Evolutionary conservation across 2,329 filamentous ascomycete genomes (phyloP).

Genomic region (Scedosporium aurantiacum): DNA sequence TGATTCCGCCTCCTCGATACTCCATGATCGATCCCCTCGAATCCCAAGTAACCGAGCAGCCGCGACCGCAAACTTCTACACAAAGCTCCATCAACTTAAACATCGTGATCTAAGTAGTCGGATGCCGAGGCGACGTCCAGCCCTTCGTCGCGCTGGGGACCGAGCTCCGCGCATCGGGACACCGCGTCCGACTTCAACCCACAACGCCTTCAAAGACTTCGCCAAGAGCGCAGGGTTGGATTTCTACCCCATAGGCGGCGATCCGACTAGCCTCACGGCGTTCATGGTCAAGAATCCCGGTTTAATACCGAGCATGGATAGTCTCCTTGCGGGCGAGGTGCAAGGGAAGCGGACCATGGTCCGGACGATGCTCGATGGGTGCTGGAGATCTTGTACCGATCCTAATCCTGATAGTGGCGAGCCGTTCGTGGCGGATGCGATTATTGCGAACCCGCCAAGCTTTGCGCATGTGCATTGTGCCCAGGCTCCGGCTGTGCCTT

Average conservation of each 20-base stretch:
- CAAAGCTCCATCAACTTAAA: constrained; percentile 36
- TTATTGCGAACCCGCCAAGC: constrained; percentile 73
- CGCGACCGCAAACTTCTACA: too few species aligned
- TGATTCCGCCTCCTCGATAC: not conserved
- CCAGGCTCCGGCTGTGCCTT: constrained; percentile 63
- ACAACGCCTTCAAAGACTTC: constrained; percentile 44
- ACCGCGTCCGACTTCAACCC: constrained; percentile 67
- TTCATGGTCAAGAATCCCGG: constrained; percentile 84
- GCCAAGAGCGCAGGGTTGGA: constrained; percentile 42
- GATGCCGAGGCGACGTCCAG: constrained; percentile 68
- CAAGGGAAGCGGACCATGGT: constrained; percentile 55
- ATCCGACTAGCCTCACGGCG: constrained; percentile 72
- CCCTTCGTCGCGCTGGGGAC: constrained; percentile 69
- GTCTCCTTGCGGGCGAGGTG: constrained; percentile 63
- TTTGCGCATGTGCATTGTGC: constrained; percentile 74
- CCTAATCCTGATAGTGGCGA: constrained; percentile 46
- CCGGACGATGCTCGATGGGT: constrained; percentile 74
- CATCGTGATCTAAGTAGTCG: constrained; percentile 77
- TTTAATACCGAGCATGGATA: constrained; percentile 62
- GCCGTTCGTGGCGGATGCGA: constrained; percentile 59
- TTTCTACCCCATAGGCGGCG: constrained; percentile 71
- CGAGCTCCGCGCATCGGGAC: constrained; percentile 60
- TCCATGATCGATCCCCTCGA: not conserved
- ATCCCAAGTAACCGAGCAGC: constrained; percentile 8
- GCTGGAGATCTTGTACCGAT: constrained; percentile 70